Evolutionary conservation across 1,284 basidiomycete genomes (phyloP), one percentile per base, ranked within the genome.

Genomic region (Ganoderma leucocontextum): DNA sequence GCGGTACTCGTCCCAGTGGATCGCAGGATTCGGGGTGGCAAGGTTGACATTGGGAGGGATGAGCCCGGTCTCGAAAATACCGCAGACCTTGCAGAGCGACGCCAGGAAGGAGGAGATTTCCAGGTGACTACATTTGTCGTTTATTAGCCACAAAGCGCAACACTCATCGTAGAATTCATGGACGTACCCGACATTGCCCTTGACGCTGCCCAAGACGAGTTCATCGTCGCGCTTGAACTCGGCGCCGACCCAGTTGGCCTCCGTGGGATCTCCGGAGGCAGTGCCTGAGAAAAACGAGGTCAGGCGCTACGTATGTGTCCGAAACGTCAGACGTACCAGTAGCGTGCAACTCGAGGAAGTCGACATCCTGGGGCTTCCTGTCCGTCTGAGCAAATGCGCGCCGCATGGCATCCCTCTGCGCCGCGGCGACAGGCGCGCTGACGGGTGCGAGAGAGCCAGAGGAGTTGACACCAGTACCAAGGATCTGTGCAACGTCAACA

Each of bases 171-270:
- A 25, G 42, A 10, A 12, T 17, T n/a, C 17, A 22, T 8, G 13
- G 13, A 68, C 80, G n/a, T 71, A 83, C 82, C 84, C 85, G 36
- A 85, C 78, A 72, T 85, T 86, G 17, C 83, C 83, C 67, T 86
- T 86, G 2, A 86, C 81, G 62, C 83, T 85, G 5, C 84, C 84
- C 9, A 84, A 74, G 13, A 81, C 10, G 6, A 85, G 65, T 5
- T 79, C 78, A 17, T 70, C 74, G 10, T 78, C 75, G 25, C 78
- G 70, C 39, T 72, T 55, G 66, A 83, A 84, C 9, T 73, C 59
- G 41, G 77, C 75, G 0, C 85, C 86, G 5, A 83, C 82, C 78
- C 82, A 83, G 65, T 87, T 87, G 4, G 82, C 82, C 73, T 87
- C 86, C 0, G 80, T 82, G 0, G 84, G 86, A 72, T 88, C 86